Conservation (phyloP, 2,329 filamentous ascomycete genomes). For the Calonectria leucothoes region DNA sequence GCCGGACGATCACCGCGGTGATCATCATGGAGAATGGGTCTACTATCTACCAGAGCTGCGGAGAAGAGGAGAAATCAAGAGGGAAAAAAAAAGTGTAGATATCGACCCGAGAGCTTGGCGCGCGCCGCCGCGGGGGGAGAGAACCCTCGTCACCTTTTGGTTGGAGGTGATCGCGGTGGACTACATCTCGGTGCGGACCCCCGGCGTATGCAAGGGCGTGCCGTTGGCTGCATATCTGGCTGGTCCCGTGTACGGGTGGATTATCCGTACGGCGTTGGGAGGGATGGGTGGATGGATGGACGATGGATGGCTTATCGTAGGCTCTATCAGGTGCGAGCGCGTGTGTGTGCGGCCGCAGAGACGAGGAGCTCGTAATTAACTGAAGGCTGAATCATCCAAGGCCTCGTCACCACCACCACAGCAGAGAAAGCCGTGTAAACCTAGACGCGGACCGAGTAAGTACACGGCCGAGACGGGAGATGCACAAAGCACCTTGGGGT, state of each 20-base stretch:
- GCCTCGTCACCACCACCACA: neutral
- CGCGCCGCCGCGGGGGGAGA: neutral
- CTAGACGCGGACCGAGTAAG: neutral
- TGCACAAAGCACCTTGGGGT: neutral
- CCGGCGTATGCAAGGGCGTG: neutral
- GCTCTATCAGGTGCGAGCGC: neutral
- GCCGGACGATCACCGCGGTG: neutral
- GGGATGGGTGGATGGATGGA: too few relatives aligned
- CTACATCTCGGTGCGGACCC: neutral
- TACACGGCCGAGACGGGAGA: neutral
- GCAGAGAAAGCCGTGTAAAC: neutral
- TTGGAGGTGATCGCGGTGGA: neutral
- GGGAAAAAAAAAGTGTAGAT: neutral
- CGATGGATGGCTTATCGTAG: neutral
- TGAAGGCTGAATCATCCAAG: neutral
- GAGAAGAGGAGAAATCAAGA: too few relatives aligned
- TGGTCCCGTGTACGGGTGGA: neutral
- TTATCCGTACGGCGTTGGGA: neutral
- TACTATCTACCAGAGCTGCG: neutral
- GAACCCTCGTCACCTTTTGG: neutral
- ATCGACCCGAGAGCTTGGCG: neutral
- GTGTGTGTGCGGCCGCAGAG: neutral
- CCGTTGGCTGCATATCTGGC: neutral
- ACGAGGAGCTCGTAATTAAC: neutral
- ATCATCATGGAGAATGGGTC: neutral